Base-by-base conservation (phyloP, 2,329 filamentous ascomycete genomes). In the Hymenoscyphus linearis region DNA sequence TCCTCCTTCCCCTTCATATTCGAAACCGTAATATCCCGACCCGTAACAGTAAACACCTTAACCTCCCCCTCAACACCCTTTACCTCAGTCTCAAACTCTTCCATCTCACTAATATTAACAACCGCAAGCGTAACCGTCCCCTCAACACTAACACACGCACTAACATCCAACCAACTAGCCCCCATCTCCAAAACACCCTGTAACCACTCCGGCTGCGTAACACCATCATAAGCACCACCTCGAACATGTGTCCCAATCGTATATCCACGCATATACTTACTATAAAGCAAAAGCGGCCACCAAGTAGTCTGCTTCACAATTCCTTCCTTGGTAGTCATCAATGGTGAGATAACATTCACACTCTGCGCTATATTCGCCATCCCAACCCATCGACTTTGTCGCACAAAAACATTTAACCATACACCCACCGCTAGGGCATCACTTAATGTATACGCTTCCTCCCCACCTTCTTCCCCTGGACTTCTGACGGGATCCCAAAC, bases 251-350 rank as follows among this genome's bases (percentile, higher is more conserved):
- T 77, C 3, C 83, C 85, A 2, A 93, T 74, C 0, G 86, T 87
- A 71, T 82, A 82, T 2, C 90, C 90, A 36, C 87, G 84, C 89
- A 93, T 93, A 73, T 84, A 86, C 71, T 80, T 82, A 62, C 79
- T 80, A 69, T 87, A 88, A 47, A 88, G 73, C 62, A 82, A 77
- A 55, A 87, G 73, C 1, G 84, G 83, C 80, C 82, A 87, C 80
- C 83, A 88, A 3, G 81, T 87, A 1, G 85, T 85, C 74, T 88
- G 85, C 74, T 85, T 86, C 36, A 82, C 68, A 26, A 87, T 75
- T 0, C 84, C 83, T 0, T 78, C 73, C 58, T 80, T 76, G 0
- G 77, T 83, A 0, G 86, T 88, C 83, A 88, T 87, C 36, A 88
- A 74, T 0, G 85, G 86, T 1, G 79, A 80, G 64, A 88, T 87